A percentile compares a stretch with the other conserved stretches of the same genome.
Evolutionary conservation across 2,329 filamentous ascomycete species (phyloP).

Genomic region (Xylariaceae sp.): DNA sequence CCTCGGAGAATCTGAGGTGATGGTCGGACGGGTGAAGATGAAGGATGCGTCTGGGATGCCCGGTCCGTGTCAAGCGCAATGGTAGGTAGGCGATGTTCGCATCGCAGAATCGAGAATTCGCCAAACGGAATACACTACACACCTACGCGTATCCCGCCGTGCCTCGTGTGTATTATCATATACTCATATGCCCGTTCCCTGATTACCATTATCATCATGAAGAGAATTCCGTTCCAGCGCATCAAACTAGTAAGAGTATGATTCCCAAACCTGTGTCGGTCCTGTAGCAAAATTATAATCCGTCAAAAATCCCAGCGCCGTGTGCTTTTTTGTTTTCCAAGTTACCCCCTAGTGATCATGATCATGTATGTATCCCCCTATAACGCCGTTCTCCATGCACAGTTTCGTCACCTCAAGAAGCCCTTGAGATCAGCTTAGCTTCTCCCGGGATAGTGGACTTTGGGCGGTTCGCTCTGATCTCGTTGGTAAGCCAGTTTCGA

Average conservation of each 20-base stretch:
- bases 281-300: slow-evolving; percentile 9
- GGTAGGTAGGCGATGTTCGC: not conserved
- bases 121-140: not conserved
- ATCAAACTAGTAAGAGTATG: slow-evolving; percentile 13
- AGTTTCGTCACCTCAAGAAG: slow-evolving; percentile 21
- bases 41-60: not conserved
- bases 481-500: slow-evolving; percentile 15
- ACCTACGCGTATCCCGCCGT: not conserved
- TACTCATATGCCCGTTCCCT: slow-evolving; percentile 21
- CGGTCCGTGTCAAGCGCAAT: not conserved
- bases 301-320: slow-evolving; percentile 12
- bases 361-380: not conserved
- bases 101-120: slow-evolving; percentile 1
- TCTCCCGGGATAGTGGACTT: slow-evolving; percentile 28
- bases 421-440: slow-evolving; percentile 13
- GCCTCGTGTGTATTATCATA: slow-evolving; percentile 18
- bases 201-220: slow-evolving; percentile 22
- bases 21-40: not conserved
- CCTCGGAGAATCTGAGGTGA: not conserved
- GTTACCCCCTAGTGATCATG: not conserved
- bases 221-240: slow-evolving; percentile 9
- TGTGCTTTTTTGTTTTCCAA: slow-evolving; percentile 1
- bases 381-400: slow-evolving; percentile 22
- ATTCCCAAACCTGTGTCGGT: slow-evolving; percentile 2
- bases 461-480: slow-evolving; percentile 24